Evolutionary conservation across 2,329 filamentous ascomycete genomes (phyloP), one percentile per base, ranked within the genome.

Genomic region (Hypoxylon sp.): DNA sequence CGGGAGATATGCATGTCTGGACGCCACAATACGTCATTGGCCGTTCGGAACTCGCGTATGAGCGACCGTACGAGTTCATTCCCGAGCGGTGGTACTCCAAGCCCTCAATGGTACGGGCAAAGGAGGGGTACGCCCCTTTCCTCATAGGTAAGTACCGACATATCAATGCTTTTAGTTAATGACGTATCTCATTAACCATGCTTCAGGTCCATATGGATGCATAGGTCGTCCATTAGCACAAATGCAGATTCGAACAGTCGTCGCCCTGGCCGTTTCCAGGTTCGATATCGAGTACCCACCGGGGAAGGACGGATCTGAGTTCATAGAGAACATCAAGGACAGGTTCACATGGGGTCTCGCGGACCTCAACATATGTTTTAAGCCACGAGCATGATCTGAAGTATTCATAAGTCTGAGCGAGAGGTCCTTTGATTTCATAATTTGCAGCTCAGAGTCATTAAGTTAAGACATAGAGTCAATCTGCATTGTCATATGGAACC

Each of bases 241-340:
- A 3, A 44, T 44, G 39, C 39, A 44, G 11, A 44, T 44, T 11
- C n/a, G 39, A 44, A 44, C 39, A 44, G 39, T 44, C 7, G 39
- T 44, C 8, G 39, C 39, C 6, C 15, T 44, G 8, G 17, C 17
- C 5, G 17, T 44, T 44, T 44, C 39, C 17, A 44, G 39, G 8
- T 44, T 44, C 11, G 39, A 44, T 5, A 44, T 44, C 11, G 39
- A 44, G 39, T 44, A 44, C 5, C 39, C 39, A 11, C 39, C 39
- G 5, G 39, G 39, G 21, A 44, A 11, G 39, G 39, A 44, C 21
- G 39, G 39, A 5, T 44, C 39, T 2, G 39, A 44, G 13, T 44
- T 44, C 39, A 44, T 44, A 44, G 39, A 44, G 39, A 44, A 44
- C 17, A n/a, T 44, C 17, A 44, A 44, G 39, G 39, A 44, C 17